These are phyloP conservation scores for Arxiozyma bovina DNA, from an alignment of 1,139 yeast genomes.

Conservation along the genomic window DNA sequence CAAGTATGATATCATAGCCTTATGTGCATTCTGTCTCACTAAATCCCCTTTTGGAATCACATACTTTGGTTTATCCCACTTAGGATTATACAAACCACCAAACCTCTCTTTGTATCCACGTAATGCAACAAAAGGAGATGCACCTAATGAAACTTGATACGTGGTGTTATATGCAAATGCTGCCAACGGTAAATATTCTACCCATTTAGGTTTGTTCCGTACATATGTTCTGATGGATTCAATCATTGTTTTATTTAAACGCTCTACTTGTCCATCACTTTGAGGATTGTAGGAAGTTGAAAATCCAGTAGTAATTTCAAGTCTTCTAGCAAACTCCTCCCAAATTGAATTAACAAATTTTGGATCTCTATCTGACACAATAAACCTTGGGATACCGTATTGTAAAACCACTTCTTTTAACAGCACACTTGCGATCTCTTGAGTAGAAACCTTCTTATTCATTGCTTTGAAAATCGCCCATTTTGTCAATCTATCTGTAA, in stretches of 20 bases:
- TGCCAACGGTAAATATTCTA: background rate
- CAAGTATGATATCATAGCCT: no score
- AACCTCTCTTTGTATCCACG: background rate
- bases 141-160: constrained; percentile 4
- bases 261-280: constrained; percentile 2
- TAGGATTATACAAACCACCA: no score
- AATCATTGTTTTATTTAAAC: background rate
- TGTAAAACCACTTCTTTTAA: background rate
- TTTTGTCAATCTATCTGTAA: constrained; percentile 1
- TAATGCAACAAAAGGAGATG: background rate
- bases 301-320: background rate
- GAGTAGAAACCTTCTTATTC: background rate
- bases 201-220: constrained; percentile 12
- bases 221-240: constrained; percentile 10
- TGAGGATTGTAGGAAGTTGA: background rate
- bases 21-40: no score
- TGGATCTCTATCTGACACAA: constrained; percentile 1
- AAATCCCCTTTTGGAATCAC: no score
- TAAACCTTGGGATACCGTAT: constrained; percentile 1
- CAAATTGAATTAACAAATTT: background rate
- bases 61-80: no score
- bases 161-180: background rate
- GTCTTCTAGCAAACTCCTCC: background rate
- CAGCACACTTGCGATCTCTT: background rate
- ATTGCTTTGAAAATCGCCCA: background rate